phyloP scores from a whole-genome alignment of 116 monocot genomes.

The Papilionanthe hybrid region DNA sequence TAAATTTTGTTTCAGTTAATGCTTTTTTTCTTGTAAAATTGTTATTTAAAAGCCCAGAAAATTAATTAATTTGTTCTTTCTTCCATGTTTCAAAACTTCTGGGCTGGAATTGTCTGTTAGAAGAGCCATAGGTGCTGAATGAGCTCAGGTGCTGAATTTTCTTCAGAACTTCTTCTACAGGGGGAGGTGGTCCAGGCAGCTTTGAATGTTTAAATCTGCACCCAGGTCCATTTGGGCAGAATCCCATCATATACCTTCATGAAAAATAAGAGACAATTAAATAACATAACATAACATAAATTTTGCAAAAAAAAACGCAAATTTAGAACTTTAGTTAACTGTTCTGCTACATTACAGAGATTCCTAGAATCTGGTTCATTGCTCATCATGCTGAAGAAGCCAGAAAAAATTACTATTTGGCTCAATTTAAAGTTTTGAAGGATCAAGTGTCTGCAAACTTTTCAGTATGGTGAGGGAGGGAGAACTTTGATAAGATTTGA shows the following conservation, averaged over 20 bases:
- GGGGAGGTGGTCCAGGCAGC: conserved; percentile 38
- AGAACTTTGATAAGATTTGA: too few species aligned
- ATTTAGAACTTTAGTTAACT: too few species aligned
- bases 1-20: not conserved
- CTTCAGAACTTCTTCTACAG: conserved; percentile 36
- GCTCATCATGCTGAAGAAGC: too few species aligned
- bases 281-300: too few species aligned
- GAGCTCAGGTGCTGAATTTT: conserved; percentile 33
- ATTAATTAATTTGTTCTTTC: not conserved
- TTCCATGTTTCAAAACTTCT: conserved; percentile 10
- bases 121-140: conserved; percentile 14
- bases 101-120: conserved; percentile 14
- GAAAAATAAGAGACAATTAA: not conserved
- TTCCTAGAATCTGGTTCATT: too few species aligned
- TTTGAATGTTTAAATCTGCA: conserved; percentile 40
- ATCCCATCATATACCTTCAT: conserved; percentile 41
- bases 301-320: too few species aligned
- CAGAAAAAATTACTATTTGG: too few species aligned
- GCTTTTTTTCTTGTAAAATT: not conserved
- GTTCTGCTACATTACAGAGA: too few species aligned
- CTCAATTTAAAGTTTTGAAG: too few species aligned
- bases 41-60: not conserved
- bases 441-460: too few species aligned
- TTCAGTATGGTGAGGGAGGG: too few species aligned
- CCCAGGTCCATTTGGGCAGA: conserved; percentile 36